Conservation (phyloP, 352 stramenopile genomes). For the Globisporangium echinulatum region DNA sequence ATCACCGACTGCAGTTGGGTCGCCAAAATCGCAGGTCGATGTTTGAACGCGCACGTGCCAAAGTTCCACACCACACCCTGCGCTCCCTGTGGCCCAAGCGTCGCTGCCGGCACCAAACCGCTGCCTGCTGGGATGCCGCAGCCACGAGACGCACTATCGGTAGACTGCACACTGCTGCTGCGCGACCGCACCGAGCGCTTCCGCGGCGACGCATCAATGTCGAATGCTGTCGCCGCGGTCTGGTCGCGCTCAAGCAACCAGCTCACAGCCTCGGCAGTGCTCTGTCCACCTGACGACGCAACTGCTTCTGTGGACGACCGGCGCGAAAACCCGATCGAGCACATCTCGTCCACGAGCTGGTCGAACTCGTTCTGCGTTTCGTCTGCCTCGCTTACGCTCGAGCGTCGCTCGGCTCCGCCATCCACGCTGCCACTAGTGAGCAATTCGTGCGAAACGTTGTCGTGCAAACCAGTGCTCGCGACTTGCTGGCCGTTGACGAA, state of each 20-base stretch:
- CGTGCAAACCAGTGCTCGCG: constrained; percentile 8
- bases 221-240: background rate
- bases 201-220: background rate
- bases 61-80: constrained; percentile 73
- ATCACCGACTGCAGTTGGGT: constrained; percentile 26
- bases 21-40: constrained; percentile 15
- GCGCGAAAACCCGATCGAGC: constrained; percentile 41
- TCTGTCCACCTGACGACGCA: constrained; percentile 18
- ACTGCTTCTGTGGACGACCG: constrained; percentile 31
- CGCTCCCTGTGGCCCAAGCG: constrained; percentile 43
- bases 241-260: constrained; percentile 31
- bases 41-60: constrained; percentile 53
- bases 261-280: constrained; percentile 23
- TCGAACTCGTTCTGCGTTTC: constrained; percentile 28
- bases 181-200: constrained; percentile 6
- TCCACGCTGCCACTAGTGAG: background rate
- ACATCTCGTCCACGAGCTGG: constrained; percentile 38
- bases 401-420: background rate
- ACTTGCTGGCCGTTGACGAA: constrained; percentile 54
- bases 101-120: constrained; percentile 24
- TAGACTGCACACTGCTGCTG: constrained; percentile 9
- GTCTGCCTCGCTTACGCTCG: background rate
- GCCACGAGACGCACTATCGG: background rate
- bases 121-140: background rate
- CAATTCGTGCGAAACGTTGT: background rate